Evolutionary conservation across 129 eudicot genomes (phyloP), one percentile per base, ranked within the genome.

Genomic region (Pittosporum tobira): DNA sequence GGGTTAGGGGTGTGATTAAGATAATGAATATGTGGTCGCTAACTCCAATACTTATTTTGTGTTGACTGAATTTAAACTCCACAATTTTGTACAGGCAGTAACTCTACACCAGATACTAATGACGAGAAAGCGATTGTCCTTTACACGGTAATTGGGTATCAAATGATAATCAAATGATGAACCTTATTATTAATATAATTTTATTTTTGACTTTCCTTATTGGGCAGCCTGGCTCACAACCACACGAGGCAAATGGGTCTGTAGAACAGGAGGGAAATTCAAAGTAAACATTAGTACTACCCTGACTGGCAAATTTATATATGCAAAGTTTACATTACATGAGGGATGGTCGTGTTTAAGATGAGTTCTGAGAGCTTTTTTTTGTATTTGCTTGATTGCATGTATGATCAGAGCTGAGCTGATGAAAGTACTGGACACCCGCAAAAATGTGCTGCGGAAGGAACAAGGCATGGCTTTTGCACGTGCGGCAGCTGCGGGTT

Each of bases 391-490:
- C 48, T 48, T 25, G 43, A 42, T 48, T 25, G 24, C 20, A 10
- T 66, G 24, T 64, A 59, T 55, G 38, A 68, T 66, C 87, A 90
- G 98, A 70, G 76, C 74, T 77, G 81, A 86, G 78, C 89, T 90
- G 65, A 59, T 85, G 62, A 81, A 80, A 67, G 95, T 86, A 59
- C 88, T 83, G 22, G 95, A 90, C 81, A 78, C 94, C 52, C 89
- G 98, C 34, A 86, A 78, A 81, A 71, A 50, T 22, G 84, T 83
- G 74, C 75, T 90, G 24, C 87, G 73, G 63, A 90, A 90, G 65
- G 98, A 90, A 73, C 98, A 90, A 86, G 98, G 95, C 25, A 90
- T 90, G 98, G 98, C 98, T 57, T 90, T 90, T 80, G 98, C 98
- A 63, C 94, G 98, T 58, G 95, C 98, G 71, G 84, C 71, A 21